phyloP scores from a whole-genome alignment of 176 grass and related monocot genomes.

The Cenchrus purpureus region DNA sequence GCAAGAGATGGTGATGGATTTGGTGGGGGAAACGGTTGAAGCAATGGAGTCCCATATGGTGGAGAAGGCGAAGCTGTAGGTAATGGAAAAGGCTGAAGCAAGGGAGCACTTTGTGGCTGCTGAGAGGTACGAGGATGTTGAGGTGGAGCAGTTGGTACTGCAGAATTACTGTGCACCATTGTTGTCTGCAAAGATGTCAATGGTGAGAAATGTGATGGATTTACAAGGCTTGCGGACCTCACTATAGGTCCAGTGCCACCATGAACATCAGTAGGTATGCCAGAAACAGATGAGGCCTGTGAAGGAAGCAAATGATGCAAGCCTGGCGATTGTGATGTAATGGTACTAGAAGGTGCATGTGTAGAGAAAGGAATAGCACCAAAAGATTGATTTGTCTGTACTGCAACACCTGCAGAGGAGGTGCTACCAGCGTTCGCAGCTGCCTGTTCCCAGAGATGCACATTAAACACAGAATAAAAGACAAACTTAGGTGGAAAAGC shows the following conservation, averaged over 20 bases:
- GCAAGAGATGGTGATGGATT: slow-evolving; percentile 54
- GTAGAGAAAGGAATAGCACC: slow-evolving; percentile 37
- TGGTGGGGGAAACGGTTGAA: slow-evolving; percentile 59
- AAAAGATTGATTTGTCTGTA: slow-evolving; percentile 34
- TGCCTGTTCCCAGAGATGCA: slow-evolving; percentile 45
- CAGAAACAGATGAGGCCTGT: slow-evolving; percentile 35
- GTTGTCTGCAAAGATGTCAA: slow-evolving; percentile 42
- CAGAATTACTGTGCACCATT: slow-evolving; percentile 33
- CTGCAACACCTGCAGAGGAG: slow-evolving; percentile 34
- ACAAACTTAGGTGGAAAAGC: not conserved
- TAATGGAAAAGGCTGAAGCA: slow-evolving; percentile 65
- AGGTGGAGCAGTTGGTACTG: slow-evolving; percentile 45
- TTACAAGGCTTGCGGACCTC: slow-evolving; percentile 47
- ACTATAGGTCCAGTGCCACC: slow-evolving; percentile 27
- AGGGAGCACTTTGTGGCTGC: slow-evolving; percentile 49
- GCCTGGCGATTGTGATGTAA: slow-evolving; percentile 19
- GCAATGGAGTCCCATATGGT: slow-evolving; percentile 57
- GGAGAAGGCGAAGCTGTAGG: slow-evolving; percentile 50
- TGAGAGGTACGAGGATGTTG: slow-evolving; percentile 49
- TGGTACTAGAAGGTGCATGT: slow-evolving; percentile 17
- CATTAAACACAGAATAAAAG: slow-evolving; percentile 25
- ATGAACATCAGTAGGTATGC: slow-evolving; percentile 35
- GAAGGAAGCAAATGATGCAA: slow-evolving; percentile 40
- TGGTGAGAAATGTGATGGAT: slow-evolving; percentile 61
- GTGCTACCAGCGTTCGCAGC: slow-evolving; percentile 34